Evolutionary conservation across 139 green algal genomes (phyloP).

Genomic region (Zygnema cylindricum): DNA sequence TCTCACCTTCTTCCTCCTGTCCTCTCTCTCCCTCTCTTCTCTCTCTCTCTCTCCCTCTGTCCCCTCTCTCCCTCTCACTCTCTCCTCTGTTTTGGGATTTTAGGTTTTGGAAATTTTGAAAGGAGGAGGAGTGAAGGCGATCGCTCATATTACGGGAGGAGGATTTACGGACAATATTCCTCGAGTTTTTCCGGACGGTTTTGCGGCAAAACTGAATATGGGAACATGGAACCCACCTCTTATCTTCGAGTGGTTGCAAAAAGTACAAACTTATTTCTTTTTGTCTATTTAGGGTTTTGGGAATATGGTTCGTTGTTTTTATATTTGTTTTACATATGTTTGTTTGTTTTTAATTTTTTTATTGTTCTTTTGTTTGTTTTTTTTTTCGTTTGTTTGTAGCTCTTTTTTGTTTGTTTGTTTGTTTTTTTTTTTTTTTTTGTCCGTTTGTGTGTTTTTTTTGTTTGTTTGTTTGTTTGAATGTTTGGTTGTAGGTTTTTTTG

Average conservation of each 20-base stretch:
- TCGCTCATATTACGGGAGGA: conserved; percentile 98
- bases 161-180: conserved; percentile 98
- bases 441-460: neutral
- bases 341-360: neutral
- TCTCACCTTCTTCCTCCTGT: no score
- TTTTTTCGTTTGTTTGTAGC: neutral
- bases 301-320: no score
- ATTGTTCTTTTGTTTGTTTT: neutral
- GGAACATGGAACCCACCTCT: conserved; percentile 74
- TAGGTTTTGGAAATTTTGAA: conserved; percentile 48
- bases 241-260: conserved; percentile 84
- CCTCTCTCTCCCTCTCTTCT: no score
- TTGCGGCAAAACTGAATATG: conserved; percentile 67
- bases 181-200: conserved; percentile 86
- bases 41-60: no score
- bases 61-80: neutral
- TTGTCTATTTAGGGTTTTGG: neutral
- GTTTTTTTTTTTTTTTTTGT: conserved; percentile 9
- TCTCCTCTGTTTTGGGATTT: no score
- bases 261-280: conserved; percentile 17
- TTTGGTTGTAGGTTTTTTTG: no score
- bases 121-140: conserved; percentile 66
- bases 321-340: neutral
- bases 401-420: conserved; percentile 28
- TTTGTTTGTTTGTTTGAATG: no score